A percentile compares a stretch with the other conserved stretches of the same genome.
These are phyloP conservation scores for Eremothecium sinecaudum DNA, from an alignment of 1,139 yeast genomes.

Conservation along the genomic window DNA sequence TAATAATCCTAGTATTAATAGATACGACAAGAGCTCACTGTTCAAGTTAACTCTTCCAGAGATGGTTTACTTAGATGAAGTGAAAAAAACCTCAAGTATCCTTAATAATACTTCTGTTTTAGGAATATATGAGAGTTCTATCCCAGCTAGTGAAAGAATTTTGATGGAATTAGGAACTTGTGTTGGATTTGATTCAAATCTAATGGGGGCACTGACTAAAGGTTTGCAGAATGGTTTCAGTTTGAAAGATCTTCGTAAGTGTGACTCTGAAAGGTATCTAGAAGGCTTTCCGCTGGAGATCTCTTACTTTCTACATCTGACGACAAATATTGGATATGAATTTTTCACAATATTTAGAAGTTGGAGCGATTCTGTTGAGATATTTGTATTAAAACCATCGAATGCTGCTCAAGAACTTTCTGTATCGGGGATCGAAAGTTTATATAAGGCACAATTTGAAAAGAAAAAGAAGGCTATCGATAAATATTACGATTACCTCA, in stretches of 20 bases:
- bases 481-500: constrained; percentile 38
- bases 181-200: constrained; percentile 54
- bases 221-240: constrained; percentile 84
- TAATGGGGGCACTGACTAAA: constrained; percentile 73
- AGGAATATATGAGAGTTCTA: constrained; percentile 71
- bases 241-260: constrained; percentile 43
- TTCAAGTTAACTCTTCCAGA: constrained; percentile 67
- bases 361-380: constrained; percentile 45
- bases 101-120: constrained; percentile 54
- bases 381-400: constrained; percentile 64
- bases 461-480: constrained; percentile 41
- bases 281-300: constrained; percentile 49
- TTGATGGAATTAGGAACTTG: constrained; percentile 68
- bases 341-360: constrained; percentile 60
- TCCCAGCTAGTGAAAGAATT: constrained; percentile 62
- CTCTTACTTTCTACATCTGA: constrained; percentile 61
- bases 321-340: constrained; percentile 63
- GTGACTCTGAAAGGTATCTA: constrained; percentile 44
- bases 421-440: constrained; percentile 39
- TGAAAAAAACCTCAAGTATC: constrained; percentile 49
- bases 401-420: constrained; percentile 60
- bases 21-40: constrained; percentile 39
- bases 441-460: constrained; percentile 46
- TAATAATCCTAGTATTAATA: constrained; percentile 41
- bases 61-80: constrained; percentile 46